Base-by-base conservation (phyloP, 176 grass and related monocot species). In the bread wheat (Triticum aestivum) region DNA sequence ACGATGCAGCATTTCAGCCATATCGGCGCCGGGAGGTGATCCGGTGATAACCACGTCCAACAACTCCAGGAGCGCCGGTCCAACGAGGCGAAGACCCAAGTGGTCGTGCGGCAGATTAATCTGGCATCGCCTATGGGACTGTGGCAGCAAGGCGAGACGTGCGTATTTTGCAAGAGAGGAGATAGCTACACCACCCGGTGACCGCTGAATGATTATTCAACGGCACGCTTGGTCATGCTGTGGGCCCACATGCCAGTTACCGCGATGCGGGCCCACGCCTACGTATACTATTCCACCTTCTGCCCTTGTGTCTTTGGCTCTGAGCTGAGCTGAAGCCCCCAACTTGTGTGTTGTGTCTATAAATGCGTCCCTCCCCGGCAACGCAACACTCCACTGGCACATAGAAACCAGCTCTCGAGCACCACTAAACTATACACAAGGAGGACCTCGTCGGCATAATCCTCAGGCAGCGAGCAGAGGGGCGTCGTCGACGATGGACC, bases 401-500 rank as follows among this genome's bases (percentile, higher is more conserved):
- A 39, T 4, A 58, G 77, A 66, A 41, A 68, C 76, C 18, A 81
- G 59, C 68, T 81, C 59, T 75, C 29, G 8, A 86, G 30, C 64
- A n/a, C 62, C 88, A 82, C 83, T 37, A 30, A 34, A 69, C 34
- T 63, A 17, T 75, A 32, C 38, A 8, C 1, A 34, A 78, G 12
- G 47, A 32, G 39, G 68, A 56, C 21, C 39, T 52, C 51, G 51
- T 44, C 42, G 9, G 37, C 35, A 35, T 4, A 54, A 7, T 23
- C 12, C 9, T 56, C n/a, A 10, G 35, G 54, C 78, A 37, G 64
- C 58, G 37, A 62, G 9, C 65, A 45, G 13, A 34, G 79, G 3
- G 39, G 15, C 61, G 61, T 65, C 62, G 62, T 33, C 69, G 6
- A 58, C 82, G 35, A 88, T 91, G 90, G 86, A 73, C 69, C 82